Base-by-base conservation (phyloP, 2,329 filamentous ascomycete species). In the Sporothrix pseudoabietina region DNA sequence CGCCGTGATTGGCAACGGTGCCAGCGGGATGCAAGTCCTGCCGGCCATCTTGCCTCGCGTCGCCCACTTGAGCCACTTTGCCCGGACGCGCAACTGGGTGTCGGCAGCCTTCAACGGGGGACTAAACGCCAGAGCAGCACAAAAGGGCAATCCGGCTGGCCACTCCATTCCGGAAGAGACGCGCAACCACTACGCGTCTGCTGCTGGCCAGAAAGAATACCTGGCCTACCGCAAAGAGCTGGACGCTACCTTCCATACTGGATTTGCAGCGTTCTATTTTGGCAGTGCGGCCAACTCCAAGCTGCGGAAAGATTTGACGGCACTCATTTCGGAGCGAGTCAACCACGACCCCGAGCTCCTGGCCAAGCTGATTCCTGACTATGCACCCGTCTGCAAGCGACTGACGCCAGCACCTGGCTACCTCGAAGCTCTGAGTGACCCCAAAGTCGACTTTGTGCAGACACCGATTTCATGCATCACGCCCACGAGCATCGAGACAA, bases 391-490 rank as follows among this genome's bases (percentile, higher is more conserved):
- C 9, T 77, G 76, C 74, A 77, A 75, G 77, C 80, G 76, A 69
- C 75, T 76, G 73, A 79, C 77, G 7, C 79, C 76, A 16, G 78
- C 75, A 0, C 76, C 77, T 19, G 77, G 77, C 12, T 79, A 79
- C 57, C 74, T 79, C 10, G 77, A 78, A 54, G 76, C 77, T 1
- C 65, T 79, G 6, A 75, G 78, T 30, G 75, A 78, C 61, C 61
- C 73, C 16, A 79, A 80, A n/a, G 78, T 82, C 19, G 76, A 79
- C 12, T 76, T 81, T 44, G 77, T 82, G 1, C 77, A 79, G 35
- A 71, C 78, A 8, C 76, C 78, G 1, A 81, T 83, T 9, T 69
- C 77, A 5, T 57, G 71, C 3, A 78, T 82, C 63, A 81, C 79
- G 0, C 74, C 77, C 35, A 77, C 74, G 1, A 79, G 80, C 4